These are phyloP conservation scores for Rubus idaeus DNA, from an alignment of 306 rosid species.

Conservation along the genomic window DNA sequence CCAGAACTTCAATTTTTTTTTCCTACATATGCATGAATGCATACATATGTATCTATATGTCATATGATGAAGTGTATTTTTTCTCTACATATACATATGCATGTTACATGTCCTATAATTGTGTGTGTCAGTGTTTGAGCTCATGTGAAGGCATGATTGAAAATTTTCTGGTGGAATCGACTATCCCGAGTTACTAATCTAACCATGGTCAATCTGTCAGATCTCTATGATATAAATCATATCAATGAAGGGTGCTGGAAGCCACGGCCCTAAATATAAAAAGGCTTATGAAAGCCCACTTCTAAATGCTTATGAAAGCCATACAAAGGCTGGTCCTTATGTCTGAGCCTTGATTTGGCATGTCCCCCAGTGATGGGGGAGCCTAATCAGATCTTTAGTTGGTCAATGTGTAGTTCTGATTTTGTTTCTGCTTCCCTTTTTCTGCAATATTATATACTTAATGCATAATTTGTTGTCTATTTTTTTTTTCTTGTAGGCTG, in stretches of 20 bases:
- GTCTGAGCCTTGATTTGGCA: not conserved
- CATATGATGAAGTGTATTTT: not conserved
- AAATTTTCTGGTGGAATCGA: not conserved
- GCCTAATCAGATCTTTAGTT: not conserved
- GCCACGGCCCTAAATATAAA: not conserved
- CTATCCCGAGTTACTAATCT: not conserved
- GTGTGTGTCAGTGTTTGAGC: not conserved
- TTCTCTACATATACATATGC: no score
- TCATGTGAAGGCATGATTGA: not conserved
- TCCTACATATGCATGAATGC: not conserved
- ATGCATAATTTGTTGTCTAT: conserved; percentile 8
- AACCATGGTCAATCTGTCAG: no score
- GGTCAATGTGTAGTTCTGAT: not conserved
- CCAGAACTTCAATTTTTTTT: not conserved
- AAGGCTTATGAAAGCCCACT: not conserved
- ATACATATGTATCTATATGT: not conserved
- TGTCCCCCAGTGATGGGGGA: not conserved
- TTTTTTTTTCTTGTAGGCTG: conserved; percentile 50
- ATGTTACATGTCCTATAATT: not conserved
- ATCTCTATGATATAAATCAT: not conserved
- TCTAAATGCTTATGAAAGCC: not conserved
- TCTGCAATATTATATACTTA: not conserved
- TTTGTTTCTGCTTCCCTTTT: not conserved
- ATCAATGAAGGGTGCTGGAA: not conserved
- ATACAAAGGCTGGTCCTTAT: not conserved